phyloP scores from a whole-genome alignment of 768 basidiomycete genomes.

The Calocybe indica region DNA sequence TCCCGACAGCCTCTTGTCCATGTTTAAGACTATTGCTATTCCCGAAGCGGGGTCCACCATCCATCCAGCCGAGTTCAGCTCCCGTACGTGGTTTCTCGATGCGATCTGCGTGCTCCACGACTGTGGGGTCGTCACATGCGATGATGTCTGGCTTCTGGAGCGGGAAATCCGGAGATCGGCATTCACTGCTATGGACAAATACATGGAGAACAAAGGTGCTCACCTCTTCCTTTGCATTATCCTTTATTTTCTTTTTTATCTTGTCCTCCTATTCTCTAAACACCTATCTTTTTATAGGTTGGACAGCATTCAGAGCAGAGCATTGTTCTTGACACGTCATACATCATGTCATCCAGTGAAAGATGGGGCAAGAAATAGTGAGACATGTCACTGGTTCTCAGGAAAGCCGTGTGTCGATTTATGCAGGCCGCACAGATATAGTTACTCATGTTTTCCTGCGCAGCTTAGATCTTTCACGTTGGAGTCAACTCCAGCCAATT shows the following conservation, averaged over 20 bases:
- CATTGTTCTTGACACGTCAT: conserved; percentile 10
- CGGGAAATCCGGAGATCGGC: conserved; percentile 39
- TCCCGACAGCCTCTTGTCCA: conserved; percentile 32
- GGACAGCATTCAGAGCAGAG: conserved; percentile 15
- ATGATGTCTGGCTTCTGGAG: conserved; percentile 43
- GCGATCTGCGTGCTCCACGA: conserved; percentile 41
- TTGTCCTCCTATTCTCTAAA: background rate
- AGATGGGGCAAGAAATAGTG: too few species aligned
- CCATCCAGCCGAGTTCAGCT: conserved; percentile 33
- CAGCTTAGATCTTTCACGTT: too few species aligned
- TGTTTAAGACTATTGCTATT: conserved; percentile 39
- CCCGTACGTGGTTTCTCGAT: conserved; percentile 43
- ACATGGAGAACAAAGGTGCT: conserved; percentile 38
- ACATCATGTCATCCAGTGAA: too few species aligned
- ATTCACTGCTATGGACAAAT: conserved; percentile 44
- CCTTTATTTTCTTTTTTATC: background rate
- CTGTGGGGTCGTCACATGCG: conserved; percentile 40
- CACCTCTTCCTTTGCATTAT: background rate
- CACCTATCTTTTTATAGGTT: conserved; percentile 7
- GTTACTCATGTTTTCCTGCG: too few species aligned
- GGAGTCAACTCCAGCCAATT: too few species aligned
- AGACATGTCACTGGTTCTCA: too few species aligned
- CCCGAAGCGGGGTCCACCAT: conserved; percentile 21
- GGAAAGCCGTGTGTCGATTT: too few species aligned
- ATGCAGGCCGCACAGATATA: too few species aligned